phyloP scores from a whole-genome alignment of 2,329 filamentous ascomycete species.

The Paecilomyces niveus region DNA sequence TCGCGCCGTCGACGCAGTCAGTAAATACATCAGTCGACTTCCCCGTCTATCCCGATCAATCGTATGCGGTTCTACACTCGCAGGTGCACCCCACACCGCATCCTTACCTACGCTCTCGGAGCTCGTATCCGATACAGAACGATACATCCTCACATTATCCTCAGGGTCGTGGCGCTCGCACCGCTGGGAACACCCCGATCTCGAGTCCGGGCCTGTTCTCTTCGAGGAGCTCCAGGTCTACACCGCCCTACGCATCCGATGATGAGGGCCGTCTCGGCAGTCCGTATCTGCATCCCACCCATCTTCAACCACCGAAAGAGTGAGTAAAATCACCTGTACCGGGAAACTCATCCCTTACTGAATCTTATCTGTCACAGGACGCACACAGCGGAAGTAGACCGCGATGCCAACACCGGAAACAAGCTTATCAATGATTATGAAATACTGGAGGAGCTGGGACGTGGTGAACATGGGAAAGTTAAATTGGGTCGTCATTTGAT shows the following conservation, averaged over 20 bases:
- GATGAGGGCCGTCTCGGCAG: conserved; percentile 40
- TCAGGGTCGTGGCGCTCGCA: conserved; percentile 26
- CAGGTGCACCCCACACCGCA: conserved; percentile 36
- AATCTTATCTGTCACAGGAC: conserved; percentile 49
- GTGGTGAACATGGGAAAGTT: conserved; percentile 95
- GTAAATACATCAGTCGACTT: conserved; percentile 21
- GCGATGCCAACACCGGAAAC: conserved; percentile 79
- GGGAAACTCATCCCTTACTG: background rate
- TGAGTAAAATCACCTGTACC: conserved; percentile 38
- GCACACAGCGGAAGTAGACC: conserved; percentile 83
- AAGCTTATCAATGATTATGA: conserved; percentile 98
- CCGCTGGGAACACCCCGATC: conserved; percentile 40
- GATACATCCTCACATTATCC: conserved; percentile 15
- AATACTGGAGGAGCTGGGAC: conserved; percentile 90
- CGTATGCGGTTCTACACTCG: conserved; percentile 39
- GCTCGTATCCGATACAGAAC: conserved; percentile 36
- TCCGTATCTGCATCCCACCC: conserved; percentile 62
- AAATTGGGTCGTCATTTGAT: conserved; percentile 81
- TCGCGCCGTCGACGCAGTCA: conserved; percentile 10
- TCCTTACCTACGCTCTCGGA: conserved; percentile 32
- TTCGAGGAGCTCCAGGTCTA: conserved; percentile 23
- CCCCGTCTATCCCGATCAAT: conserved; percentile 43
- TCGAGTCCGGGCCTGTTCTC: conserved; percentile 42
- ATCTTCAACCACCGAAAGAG: conserved; percentile 70
- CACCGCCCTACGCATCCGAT: conserved; percentile 27